These are phyloP conservation scores for Ganoderma resinaceum DNA, from an alignment of 1,284 basidiomycete species.

Conservation along the genomic window DNA sequence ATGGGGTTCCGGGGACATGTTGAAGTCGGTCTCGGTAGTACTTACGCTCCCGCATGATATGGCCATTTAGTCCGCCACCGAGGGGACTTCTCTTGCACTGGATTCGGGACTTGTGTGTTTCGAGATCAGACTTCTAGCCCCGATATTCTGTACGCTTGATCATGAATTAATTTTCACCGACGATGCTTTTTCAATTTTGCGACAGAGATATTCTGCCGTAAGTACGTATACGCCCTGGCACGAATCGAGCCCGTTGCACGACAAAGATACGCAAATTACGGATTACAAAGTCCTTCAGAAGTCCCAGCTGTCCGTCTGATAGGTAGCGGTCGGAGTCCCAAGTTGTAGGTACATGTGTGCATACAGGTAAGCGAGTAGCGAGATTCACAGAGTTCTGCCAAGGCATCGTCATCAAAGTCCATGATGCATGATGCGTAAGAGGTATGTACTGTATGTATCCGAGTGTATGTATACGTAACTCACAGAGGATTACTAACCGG, in stretches of 20 bases:
- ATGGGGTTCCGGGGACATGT: not conserved
- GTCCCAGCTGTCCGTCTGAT: not conserved
- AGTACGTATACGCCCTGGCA: not conserved
- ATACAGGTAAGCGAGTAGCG: not conserved
- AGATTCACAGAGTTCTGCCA: not conserved
- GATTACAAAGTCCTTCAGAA: not conserved
- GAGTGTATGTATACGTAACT: not conserved
- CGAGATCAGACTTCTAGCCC: not conserved
- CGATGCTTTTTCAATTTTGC: not conserved
- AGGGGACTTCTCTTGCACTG: not conserved
- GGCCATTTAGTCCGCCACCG: not conserved
- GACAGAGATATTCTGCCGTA: not conserved
- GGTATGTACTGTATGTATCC: conserved; percentile 1
- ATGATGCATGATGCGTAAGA: conserved; percentile 1
- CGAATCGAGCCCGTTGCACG: not conserved
- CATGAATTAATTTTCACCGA: not conserved
- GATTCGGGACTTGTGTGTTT: not conserved
- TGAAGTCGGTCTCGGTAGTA: not conserved
- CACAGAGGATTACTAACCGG: not conserved
- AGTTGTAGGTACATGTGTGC: not conserved
- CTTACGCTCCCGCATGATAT: too few species aligned
- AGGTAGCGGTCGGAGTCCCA: not conserved
- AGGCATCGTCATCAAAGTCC: not conserved
- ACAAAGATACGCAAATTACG: not conserved
- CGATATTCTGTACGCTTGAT: not conserved